These are phyloP conservation scores for Singerocomus inundabilis DNA, from an alignment of 1,284 basidiomycete genomes.

Conservation along the genomic window DNA sequence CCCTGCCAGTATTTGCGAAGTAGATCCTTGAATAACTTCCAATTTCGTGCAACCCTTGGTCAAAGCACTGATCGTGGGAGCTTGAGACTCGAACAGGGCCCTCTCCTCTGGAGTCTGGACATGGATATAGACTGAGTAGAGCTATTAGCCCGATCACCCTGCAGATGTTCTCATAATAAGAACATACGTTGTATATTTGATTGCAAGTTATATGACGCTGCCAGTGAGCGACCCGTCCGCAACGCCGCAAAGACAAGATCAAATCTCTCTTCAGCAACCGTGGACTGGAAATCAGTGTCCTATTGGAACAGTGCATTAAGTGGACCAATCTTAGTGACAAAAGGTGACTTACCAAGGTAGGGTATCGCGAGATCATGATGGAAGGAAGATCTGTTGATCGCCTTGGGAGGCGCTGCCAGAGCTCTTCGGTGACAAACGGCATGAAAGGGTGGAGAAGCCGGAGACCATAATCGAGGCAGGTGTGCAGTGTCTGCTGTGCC, in stretches of 20 bases:
- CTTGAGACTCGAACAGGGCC: slow-evolving; percentile 68
- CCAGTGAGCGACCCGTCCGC: slow-evolving; percentile 80
- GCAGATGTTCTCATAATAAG: background rate
- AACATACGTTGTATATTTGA: slow-evolving; percentile 78
- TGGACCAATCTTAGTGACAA: background rate
- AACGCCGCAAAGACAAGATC: slow-evolving; percentile 84
- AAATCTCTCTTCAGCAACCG: slow-evolving; percentile 80
- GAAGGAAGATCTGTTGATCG: slow-evolving; percentile 80
- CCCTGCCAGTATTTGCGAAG: slow-evolving; percentile 76
- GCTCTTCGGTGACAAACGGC: slow-evolving; percentile 98
- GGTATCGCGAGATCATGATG: slow-evolving; percentile 89
- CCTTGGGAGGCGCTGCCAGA: slow-evolving; percentile 95
- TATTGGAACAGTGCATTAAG: slow-evolving; percentile 27
- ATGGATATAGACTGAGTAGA: slow-evolving; percentile 72
- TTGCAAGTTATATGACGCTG: slow-evolving; percentile 89
- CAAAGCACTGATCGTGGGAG: slow-evolving; percentile 75
- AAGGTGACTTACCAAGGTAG: slow-evolving; percentile 62
- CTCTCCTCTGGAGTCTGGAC: slow-evolving; percentile 64
- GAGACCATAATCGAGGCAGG: slow-evolving; percentile 88
- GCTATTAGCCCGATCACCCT: slow-evolving; percentile 3
- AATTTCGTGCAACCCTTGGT: slow-evolving; percentile 87
- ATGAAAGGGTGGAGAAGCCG: slow-evolving; percentile 96
- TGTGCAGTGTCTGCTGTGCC: slow-evolving; percentile 96
- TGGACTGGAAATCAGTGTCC: slow-evolving; percentile 66
- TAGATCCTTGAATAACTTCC: slow-evolving; percentile 53